Evolutionary conservation across 768 basidiomycete genomes (phyloP), one percentile per base, ranked within the genome.

Genomic region (Lactifluus rugatus): DNA sequence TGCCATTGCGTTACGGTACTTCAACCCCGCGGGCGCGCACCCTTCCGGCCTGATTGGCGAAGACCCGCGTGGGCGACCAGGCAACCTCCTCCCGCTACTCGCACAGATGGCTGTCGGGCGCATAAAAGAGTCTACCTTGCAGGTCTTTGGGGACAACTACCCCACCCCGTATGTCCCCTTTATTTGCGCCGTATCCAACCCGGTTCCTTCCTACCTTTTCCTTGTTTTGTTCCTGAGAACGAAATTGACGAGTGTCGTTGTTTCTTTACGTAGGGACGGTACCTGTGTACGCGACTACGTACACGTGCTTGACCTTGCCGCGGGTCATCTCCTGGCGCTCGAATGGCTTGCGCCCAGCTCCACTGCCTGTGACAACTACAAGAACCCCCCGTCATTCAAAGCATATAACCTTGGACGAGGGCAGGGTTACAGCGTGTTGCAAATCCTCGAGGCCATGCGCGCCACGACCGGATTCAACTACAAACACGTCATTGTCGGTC

Each of bases 11-110:
- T 76, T 98, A 62, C 81, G 96, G 55, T 99, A 98, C 74, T 99
- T 99, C 87, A 99, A 99, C 71, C 96, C 96, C 62, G 96, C 92
- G 37, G 96, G 96, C n/a, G 94, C 95, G 1, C 95, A 98, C 71
- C 91, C 93, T 2, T 96, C 93, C 21, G 96, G 96, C 42, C 71
- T 77, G 60, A 94, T 99, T 54, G 96, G 96, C 21, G 96, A 99
- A 72, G 94, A 97, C 66, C 96, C 96, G n/a, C 78, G 81, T 48
- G 96, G 96, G 37, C 84, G 91, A 54, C 96, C 96, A 7, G 93
- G 89, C 54, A 99, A 99, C 71, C 78, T 99, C 42, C 75, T 99
- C 31, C 96, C 96, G 7, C 75, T 98, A 9, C 81, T 98, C 39
- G 89, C 93, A 7, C 93, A 95, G 47, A 96, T 97, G 81, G 94